These are phyloP conservation scores for Immersiella caudata DNA, from an alignment of 495 filamentous ascomycete genomes.

Conservation along the genomic window DNA sequence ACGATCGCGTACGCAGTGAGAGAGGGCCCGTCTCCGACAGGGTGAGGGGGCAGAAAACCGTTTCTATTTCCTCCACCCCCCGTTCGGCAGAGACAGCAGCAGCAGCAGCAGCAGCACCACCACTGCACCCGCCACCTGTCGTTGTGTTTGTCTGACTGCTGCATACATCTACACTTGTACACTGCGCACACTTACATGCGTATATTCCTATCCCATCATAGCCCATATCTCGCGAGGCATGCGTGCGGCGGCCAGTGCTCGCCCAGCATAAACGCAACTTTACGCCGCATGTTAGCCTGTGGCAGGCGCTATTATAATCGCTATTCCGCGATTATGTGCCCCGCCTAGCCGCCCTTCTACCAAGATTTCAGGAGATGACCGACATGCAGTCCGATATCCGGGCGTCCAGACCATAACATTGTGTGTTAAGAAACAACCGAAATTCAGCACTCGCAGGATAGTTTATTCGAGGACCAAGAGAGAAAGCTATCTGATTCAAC, in stretches of 20 bases:
- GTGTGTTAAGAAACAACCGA: slow-evolving; percentile 25
- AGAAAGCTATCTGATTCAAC: too few relatives aligned
- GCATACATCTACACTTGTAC: not conserved
- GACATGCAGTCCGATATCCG: slow-evolving; percentile 14
- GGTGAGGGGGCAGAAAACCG: slow-evolving; percentile 7
- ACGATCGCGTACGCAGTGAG: slow-evolving; percentile 6
- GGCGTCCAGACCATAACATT: slow-evolving; percentile 28
- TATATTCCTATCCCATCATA: not conserved
- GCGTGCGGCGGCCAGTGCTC: not conserved
- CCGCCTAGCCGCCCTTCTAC: slow-evolving; percentile 4
- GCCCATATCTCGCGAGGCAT: not conserved
- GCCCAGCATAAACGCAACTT: not conserved
- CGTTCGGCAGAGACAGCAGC: slow-evolving; percentile 15
- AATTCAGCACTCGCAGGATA: slow-evolving; percentile 4
- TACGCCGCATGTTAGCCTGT: not conserved
- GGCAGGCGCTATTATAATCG: not conserved
- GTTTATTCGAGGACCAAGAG: too few relatives aligned
- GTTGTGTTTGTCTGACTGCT: not conserved
- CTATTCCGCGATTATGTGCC: not conserved
- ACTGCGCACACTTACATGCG: not conserved
- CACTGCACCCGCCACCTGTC: slow-evolving; percentile 13
- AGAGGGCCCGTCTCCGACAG: not conserved
- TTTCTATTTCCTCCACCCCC: slow-evolving; percentile 20
- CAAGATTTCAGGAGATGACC: slow-evolving; percentile 16
- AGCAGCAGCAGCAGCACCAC: not conserved